Conservation (phyloP, 2,329 filamentous ascomycete genomes). For the Rhytidhysteron rufulum region DNA sequence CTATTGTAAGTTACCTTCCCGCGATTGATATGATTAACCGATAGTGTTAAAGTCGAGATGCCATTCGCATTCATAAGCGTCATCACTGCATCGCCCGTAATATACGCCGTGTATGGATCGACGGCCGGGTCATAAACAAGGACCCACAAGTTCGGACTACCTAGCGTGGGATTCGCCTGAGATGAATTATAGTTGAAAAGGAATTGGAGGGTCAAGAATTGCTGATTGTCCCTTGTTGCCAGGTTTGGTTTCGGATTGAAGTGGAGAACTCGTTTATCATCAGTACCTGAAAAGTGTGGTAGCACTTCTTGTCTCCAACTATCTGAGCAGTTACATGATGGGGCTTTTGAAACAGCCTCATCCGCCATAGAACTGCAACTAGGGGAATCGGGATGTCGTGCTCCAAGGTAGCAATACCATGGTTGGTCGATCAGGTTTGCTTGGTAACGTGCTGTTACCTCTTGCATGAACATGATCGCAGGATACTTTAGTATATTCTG, state of each 20-base stretch:
- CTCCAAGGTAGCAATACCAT: neutral
- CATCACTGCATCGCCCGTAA: neutral
- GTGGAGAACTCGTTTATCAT: neutral
- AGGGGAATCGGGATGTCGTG: neutral
- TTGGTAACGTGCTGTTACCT: neutral
- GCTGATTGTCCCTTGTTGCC: neutral
- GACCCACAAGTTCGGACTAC: neutral
- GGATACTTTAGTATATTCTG: neutral
- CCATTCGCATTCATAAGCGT: neutral
- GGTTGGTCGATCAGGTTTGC: neutral
- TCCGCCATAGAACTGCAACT: neutral
- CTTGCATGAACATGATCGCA: neutral
- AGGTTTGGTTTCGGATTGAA: neutral
- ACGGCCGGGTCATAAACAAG: neutral
- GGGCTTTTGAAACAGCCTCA: neutral
- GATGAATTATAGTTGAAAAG: neutral
- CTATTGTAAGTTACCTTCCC: too few species aligned
- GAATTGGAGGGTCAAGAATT: neutral
- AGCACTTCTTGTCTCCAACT: neutral
- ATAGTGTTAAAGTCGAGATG: neutral
- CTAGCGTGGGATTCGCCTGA: neutral
- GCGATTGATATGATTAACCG: too few species aligned
- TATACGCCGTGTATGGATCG: neutral
- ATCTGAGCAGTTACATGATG: neutral
- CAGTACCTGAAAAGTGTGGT: neutral